Base-by-base conservation (phyloP, 139 green algal genomes). In the Haematococcus sp. region DNA sequence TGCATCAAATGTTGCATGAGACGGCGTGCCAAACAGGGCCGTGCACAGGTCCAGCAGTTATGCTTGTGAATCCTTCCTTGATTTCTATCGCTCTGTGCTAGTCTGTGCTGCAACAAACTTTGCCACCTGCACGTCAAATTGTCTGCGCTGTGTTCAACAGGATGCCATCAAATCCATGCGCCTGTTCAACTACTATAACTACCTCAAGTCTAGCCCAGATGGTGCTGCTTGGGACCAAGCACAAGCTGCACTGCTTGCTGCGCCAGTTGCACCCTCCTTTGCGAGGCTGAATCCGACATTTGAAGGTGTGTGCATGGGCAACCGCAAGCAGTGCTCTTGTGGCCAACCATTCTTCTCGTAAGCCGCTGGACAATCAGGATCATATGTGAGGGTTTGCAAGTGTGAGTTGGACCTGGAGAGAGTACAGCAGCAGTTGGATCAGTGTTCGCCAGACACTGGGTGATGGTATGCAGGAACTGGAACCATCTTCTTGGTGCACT, bases 271-370 rank as follows among this genome's bases (percentile, higher is more conserved):
- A 19, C 80, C 85, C 16, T 92, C 84, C 0, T 98, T 98, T 84
- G 88, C 92, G 0, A 88, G 84, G 58, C 67, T 72, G 7, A 80
- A 96, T 74, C 89, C 91, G 2, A 75, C 55, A 0, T 97, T 85
- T 74, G 93, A 98, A 46, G 92, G 92, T 0, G 88, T 95, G 25
- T 98, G 94, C 83, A 97, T 97, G 92, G 93, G 93, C 61, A 97
- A 97, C 79, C 76, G 91, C 5, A 92, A 84, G 51, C 93, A 79
- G 4, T 98, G 93, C 74, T 83, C 73, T 2, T 98, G 93, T 76
- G 90, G 89, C 0, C 92, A 88, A 1, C 79, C 93, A 7, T 97
- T 97, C 56, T 90, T 98, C 44, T 72, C 66, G 28, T 71, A 40
- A 66, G 54, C 16, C 44, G 44, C 13, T 54, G n/a, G n/a, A n/a